Base-by-base conservation (phyloP, 2,329 filamentous ascomycete genomes). In the Penicillium brevicompactum region DNA sequence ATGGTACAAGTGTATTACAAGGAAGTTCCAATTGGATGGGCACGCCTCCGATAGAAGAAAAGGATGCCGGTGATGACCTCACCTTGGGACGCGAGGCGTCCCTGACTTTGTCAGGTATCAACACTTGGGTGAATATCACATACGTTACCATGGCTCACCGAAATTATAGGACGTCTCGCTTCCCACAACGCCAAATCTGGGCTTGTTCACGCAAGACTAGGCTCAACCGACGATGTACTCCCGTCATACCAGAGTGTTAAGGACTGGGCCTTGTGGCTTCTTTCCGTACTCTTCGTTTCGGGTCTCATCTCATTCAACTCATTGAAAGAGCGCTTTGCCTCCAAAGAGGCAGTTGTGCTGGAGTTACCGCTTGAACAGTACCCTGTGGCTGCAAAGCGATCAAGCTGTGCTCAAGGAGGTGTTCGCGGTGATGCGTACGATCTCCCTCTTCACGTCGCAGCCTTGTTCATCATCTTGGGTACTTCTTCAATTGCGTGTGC, bases 371-470 rank as follows among this genome's bases (percentile, higher is more conserved):
- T 41, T n/a, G 22, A 32, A 21, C 37, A 49, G 40, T 47, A 40
- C n/a, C 42, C 49, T 9, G 32, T 24, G 21, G 43, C 50, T 11
- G 47, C 48, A 3, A 62, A 62, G 38, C 56, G 68, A 51, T 61
- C 65, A 42, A 59, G 56, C n/a, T 73, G 69, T 49, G 63, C 58
- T 14, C 60, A 59, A 4, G 64, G 68, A n/a, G 64, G 64, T 43
- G 61, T 61, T 8, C 53, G 56, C 10, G 52, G 59, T n/a, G 51
- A 52, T 21, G 50, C 62, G n/a, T 90, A 89, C 69, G 83, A 89
- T 63, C 85, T 84, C 0, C 76, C 80, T 0, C 74, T 87, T 38
- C 87, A 90, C 61, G 80, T 89, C 46, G 83, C 84, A 58, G 87
- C 86, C 30, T 73, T 90, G 55, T 74, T 87, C 46, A 74, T 89